phyloP scores from a whole-genome alignment of 305 asterid genomes.

The Fraxinus paxiana region DNA sequence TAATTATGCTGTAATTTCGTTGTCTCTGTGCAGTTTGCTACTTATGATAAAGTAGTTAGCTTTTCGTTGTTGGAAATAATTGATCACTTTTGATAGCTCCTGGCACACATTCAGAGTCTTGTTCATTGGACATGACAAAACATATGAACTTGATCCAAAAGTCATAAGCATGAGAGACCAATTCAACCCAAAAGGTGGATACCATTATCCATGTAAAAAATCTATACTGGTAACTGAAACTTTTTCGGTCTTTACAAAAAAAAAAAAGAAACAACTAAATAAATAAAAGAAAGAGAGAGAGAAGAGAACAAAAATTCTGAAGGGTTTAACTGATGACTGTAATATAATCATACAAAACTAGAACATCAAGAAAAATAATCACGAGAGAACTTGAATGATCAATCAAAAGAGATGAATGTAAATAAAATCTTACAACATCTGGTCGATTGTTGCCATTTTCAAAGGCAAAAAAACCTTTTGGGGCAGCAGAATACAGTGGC shows the following conservation, averaged over 20 bases:
- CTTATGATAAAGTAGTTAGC: not conserved
- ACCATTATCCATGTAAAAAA: not conserved
- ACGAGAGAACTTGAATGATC: not conserved
- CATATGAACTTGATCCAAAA: not conserved
- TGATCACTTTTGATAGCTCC: not conserved
- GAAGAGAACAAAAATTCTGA: not conserved
- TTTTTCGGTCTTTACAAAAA: not conserved
- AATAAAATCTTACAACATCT: constrained; percentile 46
- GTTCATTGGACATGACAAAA: not conserved
- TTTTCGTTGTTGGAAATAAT: not conserved
- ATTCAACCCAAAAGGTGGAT: not conserved
- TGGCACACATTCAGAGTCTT: not conserved
- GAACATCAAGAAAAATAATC: not conserved
- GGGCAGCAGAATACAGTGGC: constrained; percentile 43
- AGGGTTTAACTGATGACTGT: not conserved
- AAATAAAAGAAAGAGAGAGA: not conserved
- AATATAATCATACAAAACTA: not conserved
- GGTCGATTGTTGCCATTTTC: constrained; percentile 47
- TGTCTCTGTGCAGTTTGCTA: not conserved
- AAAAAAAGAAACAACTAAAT: not conserved
- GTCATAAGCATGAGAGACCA: not conserved
- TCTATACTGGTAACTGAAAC: not conserved
- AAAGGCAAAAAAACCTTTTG: constrained; percentile 62
- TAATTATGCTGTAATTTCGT: not conserved
- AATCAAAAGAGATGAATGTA: not conserved